These are phyloP conservation scores for Purshia tridentata DNA, from an alignment of 306 rosid genomes.

Conservation along the genomic window DNA sequence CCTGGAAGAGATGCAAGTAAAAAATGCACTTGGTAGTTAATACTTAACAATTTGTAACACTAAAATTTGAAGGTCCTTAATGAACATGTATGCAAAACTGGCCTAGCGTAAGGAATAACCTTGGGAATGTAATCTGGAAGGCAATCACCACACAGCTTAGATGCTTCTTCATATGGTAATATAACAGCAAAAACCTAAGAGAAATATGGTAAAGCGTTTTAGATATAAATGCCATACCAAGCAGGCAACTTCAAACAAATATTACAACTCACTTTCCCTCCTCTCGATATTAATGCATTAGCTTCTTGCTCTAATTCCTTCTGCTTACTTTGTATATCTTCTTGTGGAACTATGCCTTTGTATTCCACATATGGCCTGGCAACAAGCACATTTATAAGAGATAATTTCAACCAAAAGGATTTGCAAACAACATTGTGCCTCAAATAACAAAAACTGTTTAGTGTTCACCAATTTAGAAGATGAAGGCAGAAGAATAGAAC, in stretches of 20 bases:
- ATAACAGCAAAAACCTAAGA: constrained; percentile 47
- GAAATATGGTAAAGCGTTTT: constrained; percentile 20
- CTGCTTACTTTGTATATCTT: constrained; percentile 52
- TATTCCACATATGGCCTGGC: constrained; percentile 77
- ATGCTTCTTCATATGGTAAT: constrained; percentile 65
- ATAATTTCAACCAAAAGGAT: constrained; percentile 7
- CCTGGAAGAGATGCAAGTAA: constrained; percentile 38
- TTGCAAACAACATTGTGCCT: background rate
- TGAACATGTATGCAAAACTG: background rate
- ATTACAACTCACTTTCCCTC: constrained; percentile 58
- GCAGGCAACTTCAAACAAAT: constrained; percentile 29
- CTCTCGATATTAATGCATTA: constrained; percentile 47
- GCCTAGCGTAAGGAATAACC: constrained; percentile 36
- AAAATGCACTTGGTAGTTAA: background rate
- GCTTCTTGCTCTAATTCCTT: constrained; percentile 65
- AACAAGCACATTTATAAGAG: constrained; percentile 27
- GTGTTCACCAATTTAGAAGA: background rate
- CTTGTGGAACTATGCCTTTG: constrained; percentile 58
- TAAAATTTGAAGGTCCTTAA: background rate
- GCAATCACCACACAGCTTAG: constrained; percentile 56
- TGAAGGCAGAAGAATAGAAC: background rate
- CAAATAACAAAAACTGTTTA: background rate
- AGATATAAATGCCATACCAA: constrained; percentile 14
- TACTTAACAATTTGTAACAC: background rate
- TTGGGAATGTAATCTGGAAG: constrained; percentile 75